Percentiles rank a stretch among this genome's conserved stretches.
Conservation (phyloP, 169 alveolate genomes). For the Eimeria falciformis region DNA sequence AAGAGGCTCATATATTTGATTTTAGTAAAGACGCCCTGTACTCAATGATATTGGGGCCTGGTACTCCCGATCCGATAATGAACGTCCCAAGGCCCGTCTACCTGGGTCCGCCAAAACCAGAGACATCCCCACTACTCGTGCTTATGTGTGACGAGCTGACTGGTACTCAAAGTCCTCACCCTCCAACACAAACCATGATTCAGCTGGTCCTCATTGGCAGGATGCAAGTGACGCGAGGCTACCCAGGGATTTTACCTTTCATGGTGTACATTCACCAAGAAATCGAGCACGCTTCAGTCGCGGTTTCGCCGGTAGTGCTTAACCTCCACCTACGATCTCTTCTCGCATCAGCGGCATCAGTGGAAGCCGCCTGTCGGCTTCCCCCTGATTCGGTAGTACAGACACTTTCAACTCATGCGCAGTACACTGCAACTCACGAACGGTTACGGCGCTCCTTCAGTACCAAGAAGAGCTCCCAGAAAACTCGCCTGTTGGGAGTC, state of each 20-base stretch:
- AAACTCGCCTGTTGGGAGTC: too few species aligned
- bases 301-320: neutral
- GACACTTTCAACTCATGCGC: neutral
- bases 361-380: neutral
- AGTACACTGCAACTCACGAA: neutral
- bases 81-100: neutral
- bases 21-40: neutral
- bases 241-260: conserved; percentile 57
- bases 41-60: neutral
- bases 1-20: neutral
- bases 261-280: conserved; percentile 35
- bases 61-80: neutral
- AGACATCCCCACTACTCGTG: neutral
- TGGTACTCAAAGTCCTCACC: neutral
- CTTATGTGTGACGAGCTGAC: neutral
- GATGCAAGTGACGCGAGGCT: conserved; percentile 14
- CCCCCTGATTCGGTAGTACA: neutral
- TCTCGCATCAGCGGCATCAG: neutral
- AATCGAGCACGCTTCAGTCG: neutral
- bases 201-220: neutral
- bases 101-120: neutral
- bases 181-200: neutral
- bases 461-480: too few species aligned
- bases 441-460: too few species aligned
- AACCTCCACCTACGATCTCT: conserved; percentile 1